Evolutionary conservation across 306 rosid genomes (phyloP).

Genomic region (Glycine tomentella): DNA sequence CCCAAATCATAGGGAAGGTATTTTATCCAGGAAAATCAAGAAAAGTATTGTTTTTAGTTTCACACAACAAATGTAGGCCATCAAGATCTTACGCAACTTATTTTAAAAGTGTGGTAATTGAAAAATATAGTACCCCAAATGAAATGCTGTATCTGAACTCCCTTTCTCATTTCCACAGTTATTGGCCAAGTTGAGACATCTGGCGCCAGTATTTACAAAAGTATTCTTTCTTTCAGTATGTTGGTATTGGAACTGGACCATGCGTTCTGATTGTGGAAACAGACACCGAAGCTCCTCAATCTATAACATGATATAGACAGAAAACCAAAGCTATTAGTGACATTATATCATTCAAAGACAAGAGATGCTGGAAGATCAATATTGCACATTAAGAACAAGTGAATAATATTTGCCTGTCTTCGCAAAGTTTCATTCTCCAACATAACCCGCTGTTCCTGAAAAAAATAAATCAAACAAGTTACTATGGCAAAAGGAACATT

Average conservation of each 20-base stretch:
- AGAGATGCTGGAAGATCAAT: constrained; percentile 31
- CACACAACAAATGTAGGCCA: background rate
- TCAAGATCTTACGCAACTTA: constrained; percentile 41
- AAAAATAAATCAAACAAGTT: constrained; percentile 40
- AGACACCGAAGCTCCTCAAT: constrained; percentile 85
- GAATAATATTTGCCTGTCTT: constrained; percentile 70
- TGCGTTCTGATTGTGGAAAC: constrained; percentile 66
- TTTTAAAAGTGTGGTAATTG: background rate
- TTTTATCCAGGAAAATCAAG: constrained; percentile 18
- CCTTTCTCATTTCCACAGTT: constrained; percentile 69
- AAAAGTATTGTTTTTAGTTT: constrained; percentile 10
- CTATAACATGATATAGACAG: constrained; percentile 49
- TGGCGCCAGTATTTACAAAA: constrained; percentile 48
- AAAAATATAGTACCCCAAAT: constrained; percentile 73
- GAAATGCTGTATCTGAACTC: constrained; percentile 91
- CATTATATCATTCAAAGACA: background rate
- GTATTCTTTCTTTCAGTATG: constrained; percentile 59
- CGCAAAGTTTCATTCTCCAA: constrained; percentile 89
- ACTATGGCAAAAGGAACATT: constrained; percentile 15
- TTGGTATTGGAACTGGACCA: constrained; percentile 62
- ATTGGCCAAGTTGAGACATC: constrained; percentile 54
- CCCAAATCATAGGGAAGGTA: constrained; percentile 6
- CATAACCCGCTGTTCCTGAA: constrained; percentile 88
- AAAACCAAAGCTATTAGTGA: constrained; percentile 1
- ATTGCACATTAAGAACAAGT: constrained; percentile 26